Base-by-base conservation (phyloP, 2,329 filamentous ascomycete genomes). In the Pezicula carpinea region DNA sequence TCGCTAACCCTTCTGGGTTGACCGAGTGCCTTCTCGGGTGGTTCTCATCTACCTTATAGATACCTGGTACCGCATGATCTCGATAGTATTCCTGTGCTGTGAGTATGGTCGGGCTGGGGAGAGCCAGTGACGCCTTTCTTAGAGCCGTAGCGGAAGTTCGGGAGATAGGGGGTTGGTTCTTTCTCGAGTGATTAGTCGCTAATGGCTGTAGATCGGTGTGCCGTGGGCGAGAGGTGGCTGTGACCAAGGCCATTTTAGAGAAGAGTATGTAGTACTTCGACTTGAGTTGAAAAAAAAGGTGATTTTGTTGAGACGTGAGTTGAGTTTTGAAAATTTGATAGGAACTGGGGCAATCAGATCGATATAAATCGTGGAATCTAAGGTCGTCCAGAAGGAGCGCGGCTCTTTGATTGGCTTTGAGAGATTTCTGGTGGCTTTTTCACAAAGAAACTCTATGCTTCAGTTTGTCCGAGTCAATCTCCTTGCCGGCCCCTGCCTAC, bases 41-140 rank as follows among this genome's bases (percentile, higher is more conserved):
- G 22, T 40, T 22, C 10, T 13, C 46, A 39, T 48, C 42, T 26
- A 15, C n/a, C 6, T 44, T 36, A 29, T 39, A 36, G 17, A 42
- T 48, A 34, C 51, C 51, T 45, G 49, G 47, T 44, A 44, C 43
- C 46, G 52, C 35, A 11, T 45, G 43, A 34, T 58, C 50, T 10
- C 54, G 42, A 42, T 48, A 55, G 43, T 54, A 62, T 6, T 59
- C 52, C 42, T 47, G 58, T 40, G 58, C 59, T 47, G 55, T 55
- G 8, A 56, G 44, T 5, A 59, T 44, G 38, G 48, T 60, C 26
- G 59, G 59, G 43, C 55, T 60, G 11, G 55, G 54, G 10, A 59
- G 39, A 22, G 48, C 19, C 15, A 41, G 33, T 17, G 44, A 49
- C n/a, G 31, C 36, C 43, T 31, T 22, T 6, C 26, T 35, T 43